Conservation (phyloP, 2,329 filamentous ascomycete genomes). For the Ceratocystis eucalypticola region DNA sequence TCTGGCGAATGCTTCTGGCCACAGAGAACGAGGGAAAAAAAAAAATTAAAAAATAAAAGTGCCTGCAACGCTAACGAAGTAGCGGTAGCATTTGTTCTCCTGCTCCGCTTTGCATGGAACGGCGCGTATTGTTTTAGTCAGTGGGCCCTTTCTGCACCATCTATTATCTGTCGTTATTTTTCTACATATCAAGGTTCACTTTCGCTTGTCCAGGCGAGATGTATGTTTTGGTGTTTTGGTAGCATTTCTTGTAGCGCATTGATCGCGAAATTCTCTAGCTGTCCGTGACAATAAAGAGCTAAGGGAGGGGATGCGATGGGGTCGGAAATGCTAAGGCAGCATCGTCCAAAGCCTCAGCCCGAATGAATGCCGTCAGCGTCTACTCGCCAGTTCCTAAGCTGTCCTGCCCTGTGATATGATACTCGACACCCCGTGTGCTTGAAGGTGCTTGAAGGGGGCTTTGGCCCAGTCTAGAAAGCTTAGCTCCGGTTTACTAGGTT, state of each 20-base stretch:
- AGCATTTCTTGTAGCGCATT: neutral
- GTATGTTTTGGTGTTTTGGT: neutral
- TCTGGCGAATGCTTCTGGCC: neutral
- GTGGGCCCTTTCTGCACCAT: neutral
- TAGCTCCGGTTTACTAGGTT: too few relatives aligned
- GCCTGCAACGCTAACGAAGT: too few relatives aligned
- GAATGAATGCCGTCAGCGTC: too few relatives aligned
- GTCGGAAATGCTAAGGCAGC: neutral
- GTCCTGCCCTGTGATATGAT: too few relatives aligned
- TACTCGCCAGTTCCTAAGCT: too few relatives aligned
- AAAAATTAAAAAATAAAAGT: too few relatives aligned
- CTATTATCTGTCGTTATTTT: neutral
- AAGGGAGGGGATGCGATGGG: neutral
- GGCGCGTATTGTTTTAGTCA: neutral
- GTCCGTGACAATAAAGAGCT: neutral
- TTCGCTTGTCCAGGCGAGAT: neutral
- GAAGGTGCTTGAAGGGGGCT: too few relatives aligned
- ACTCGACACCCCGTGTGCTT: too few relatives aligned
- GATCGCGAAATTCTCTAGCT: neutral
- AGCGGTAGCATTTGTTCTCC: neutral
- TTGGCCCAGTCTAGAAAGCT: too few relatives aligned
- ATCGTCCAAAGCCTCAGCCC: too few relatives aligned
- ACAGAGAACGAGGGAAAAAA: too few relatives aligned
- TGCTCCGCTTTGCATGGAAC: neutral
- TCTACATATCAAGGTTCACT: neutral